phyloP scores from a whole-genome alignment of 2,329 filamentous ascomycete genomes.

The Calonectria pauciramosa region DNA sequence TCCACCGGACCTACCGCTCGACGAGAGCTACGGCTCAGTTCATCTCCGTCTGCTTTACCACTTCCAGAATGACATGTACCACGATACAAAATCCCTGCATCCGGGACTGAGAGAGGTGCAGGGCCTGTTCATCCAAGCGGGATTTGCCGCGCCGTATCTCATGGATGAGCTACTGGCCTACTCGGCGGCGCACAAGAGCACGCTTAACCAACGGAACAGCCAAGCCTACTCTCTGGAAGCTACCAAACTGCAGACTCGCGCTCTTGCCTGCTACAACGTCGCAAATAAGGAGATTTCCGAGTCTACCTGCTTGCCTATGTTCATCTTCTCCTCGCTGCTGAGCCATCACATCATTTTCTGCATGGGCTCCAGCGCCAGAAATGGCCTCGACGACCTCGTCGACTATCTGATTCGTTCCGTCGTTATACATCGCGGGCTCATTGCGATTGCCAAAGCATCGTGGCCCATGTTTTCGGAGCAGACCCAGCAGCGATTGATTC shows the following conservation, averaged over 20 bases:
- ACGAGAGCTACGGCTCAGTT: neutral
- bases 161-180: conserved; percentile 4
- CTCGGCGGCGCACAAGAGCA: conserved; percentile 4
- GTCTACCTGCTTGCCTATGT: neutral
- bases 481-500: neutral
- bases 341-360: neutral
- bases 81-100: neutral
- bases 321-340: neutral
- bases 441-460: neutral
- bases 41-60: neutral
- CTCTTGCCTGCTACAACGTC: neutral
- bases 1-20: neutral
- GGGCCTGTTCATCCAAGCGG: neutral
- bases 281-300: neutral
- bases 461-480: neutral
- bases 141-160: neutral
- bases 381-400: neutral
- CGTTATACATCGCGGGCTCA: neutral
- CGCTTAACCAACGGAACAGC: neutral
- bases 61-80: neutral
- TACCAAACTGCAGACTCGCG: neutral
- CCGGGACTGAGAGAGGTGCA: neutral
- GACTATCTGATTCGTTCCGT: neutral
- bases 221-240: neutral
- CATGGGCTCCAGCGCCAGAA: neutral